Conservation (phyloP, 2,329 filamentous ascomycete species). For the Paramyrothecium roridum region DNA sequence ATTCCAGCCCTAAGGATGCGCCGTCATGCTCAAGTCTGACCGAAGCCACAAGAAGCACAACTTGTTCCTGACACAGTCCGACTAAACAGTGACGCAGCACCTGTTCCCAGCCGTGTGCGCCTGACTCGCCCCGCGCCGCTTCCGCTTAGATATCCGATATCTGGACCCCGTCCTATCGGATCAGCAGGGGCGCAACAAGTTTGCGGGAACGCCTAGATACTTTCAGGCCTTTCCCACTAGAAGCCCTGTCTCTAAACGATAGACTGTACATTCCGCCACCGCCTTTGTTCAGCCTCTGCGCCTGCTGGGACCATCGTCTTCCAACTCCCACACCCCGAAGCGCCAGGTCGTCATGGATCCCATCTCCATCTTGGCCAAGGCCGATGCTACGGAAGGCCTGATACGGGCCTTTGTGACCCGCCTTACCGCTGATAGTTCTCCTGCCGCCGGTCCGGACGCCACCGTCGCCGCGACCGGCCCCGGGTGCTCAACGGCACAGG, state of each 20-base stretch:
- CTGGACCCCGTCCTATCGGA: no score
- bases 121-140: not conserved
- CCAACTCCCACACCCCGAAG: not conserved
- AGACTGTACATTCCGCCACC: no score
- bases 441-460: conserved; percentile 2
- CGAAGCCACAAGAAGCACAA: no score
- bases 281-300: no score
- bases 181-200: no score
- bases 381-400: not conserved
- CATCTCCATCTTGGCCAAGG: not conserved
- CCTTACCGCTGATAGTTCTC: conserved; percentile 1
- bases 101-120: not conserved
- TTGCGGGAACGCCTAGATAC: no score
- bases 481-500: conserved; percentile 6
- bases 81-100: no score
- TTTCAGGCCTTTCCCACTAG: no score
- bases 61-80: no score
- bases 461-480: no score
- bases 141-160: not conserved
- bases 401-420: not conserved
- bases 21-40: not conserved
- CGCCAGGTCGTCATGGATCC: not conserved
- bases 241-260: no score
- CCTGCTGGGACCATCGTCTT: not conserved
- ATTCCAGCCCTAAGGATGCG: not conserved